Conservation (phyloP, 163 green algal species). For the Scenedesmus sp. region DNA sequence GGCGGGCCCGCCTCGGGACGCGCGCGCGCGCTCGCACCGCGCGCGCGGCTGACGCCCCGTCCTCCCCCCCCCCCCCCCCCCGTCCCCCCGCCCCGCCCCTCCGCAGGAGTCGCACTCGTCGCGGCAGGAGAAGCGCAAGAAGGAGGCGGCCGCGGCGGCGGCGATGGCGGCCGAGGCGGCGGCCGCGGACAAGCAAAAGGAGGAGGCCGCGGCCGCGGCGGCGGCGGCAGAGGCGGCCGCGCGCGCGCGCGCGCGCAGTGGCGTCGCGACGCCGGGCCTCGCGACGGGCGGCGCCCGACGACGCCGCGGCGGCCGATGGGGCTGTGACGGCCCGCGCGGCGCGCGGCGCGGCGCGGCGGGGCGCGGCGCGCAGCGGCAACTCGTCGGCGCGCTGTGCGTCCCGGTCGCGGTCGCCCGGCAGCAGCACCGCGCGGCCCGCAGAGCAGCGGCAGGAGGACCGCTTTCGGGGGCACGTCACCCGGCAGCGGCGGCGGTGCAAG, state of each 20-base stretch:
- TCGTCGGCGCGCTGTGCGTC: too few species aligned
- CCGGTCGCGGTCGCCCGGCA: too few species aligned
- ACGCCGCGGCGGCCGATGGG: slow-evolving; percentile 41
- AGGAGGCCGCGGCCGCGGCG: slow-evolving; percentile 44
- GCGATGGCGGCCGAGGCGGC: slow-evolving; percentile 62
- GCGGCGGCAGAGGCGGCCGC: slow-evolving; percentile 31
- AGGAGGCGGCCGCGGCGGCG: slow-evolving; percentile 63
- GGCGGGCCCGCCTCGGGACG: neutral
- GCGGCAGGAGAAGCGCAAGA: slow-evolving; percentile 69
- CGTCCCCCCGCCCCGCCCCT: neutral
- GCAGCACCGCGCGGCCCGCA: neutral
- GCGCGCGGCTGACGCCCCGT: too few species aligned
- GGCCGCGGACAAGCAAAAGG: slow-evolving; percentile 48
- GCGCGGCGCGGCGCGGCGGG: neutral
- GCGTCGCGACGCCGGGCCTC: slow-evolving; percentile 30
- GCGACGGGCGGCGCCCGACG: slow-evolving; percentile 10
- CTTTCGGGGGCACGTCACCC: neutral
- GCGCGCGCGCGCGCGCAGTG: slow-evolving; percentile 1
- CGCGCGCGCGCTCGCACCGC: too few species aligned
- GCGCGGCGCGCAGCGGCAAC: neutral
- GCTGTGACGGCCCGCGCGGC: neutral
- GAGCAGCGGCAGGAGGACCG: neutral
- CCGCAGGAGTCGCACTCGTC: slow-evolving; percentile 75
- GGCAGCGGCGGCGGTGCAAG: neutral
- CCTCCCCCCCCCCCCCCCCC: too few species aligned